Conservation (phyloP, 2,329 filamentous ascomycete species). For the Stagonosporopsis chrysanthemi region DNA sequence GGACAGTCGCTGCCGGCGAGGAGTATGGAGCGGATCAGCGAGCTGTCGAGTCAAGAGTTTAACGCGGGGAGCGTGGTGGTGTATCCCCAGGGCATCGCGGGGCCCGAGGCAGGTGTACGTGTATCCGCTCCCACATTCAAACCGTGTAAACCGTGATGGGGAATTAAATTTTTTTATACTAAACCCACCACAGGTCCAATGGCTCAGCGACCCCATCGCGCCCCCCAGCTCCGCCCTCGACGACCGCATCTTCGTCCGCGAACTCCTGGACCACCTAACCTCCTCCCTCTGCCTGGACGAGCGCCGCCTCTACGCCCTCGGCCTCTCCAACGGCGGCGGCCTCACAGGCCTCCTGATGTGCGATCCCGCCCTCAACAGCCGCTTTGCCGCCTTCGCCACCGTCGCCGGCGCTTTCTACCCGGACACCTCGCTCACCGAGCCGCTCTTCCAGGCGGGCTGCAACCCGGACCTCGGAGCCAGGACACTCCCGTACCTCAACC, state of each 20-base stretch:
- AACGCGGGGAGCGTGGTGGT: slow-evolving; percentile 29
- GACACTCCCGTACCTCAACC: slow-evolving; percentile 27
- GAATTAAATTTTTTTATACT: too few relatives aligned
- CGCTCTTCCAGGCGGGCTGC: slow-evolving; percentile 28
- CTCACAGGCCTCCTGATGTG: slow-evolving; percentile 58
- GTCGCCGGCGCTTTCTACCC: slow-evolving; percentile 56
- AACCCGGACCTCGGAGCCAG: slow-evolving; percentile 7
- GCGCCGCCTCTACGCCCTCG: slow-evolving; percentile 54
- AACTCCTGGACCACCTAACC: slow-evolving; percentile 50
- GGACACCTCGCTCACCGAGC: slow-evolving; percentile 22
- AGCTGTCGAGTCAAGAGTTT: slow-evolving; percentile 28
- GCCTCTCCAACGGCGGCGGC: slow-evolving; percentile 63
- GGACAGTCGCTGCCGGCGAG: slow-evolving; percentile 29
- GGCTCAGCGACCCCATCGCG: slow-evolving; percentile 53
- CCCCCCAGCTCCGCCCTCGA: slow-evolving; percentile 44
- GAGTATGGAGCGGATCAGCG: slow-evolving; percentile 31
- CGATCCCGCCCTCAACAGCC: slow-evolving; percentile 44
- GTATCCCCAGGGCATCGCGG: slow-evolving; percentile 32
- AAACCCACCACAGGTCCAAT: slow-evolving; percentile 28
- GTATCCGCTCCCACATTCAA: too few relatives aligned
- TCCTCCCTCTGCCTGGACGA: slow-evolving; percentile 55
- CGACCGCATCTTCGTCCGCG: slow-evolving; percentile 54
- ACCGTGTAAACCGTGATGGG: too few relatives aligned
- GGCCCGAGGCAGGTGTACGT: slow-evolving; percentile 29
- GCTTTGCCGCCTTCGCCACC: slow-evolving; percentile 58